Evolutionary conservation across 164 flowering plant genomes (phyloP).

Genomic region (Berberis vulgaris): DNA sequence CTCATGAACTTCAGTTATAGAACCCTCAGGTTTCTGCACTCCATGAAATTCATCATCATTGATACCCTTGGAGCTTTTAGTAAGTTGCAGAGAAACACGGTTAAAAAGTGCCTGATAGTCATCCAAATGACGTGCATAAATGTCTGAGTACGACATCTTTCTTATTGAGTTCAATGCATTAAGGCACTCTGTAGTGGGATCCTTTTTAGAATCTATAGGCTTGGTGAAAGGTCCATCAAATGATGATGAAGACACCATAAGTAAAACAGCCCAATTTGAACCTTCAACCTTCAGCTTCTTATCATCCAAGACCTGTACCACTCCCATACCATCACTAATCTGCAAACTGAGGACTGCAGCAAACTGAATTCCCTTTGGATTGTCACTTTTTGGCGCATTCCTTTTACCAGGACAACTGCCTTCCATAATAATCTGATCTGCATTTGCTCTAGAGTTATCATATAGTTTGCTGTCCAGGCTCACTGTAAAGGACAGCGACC

Average conservation of each 20-base stretch:
- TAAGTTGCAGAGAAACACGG: constrained; percentile 77
- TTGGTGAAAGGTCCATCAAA: constrained; percentile 74
- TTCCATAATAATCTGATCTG: constrained; percentile 59
- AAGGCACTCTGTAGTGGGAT: constrained; percentile 46
- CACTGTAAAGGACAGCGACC: constrained; percentile 62
- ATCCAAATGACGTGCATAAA: constrained; percentile 66
- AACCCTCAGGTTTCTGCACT: constrained; percentile 9
- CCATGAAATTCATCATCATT: constrained; percentile 12
- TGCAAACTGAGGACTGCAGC: constrained; percentile 59
- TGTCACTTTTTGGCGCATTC: constrained; percentile 33
- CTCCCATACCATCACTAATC: constrained; percentile 45
- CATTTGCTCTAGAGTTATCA: constrained; percentile 41
- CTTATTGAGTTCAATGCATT: constrained; percentile 25
- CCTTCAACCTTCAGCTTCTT: constrained; percentile 59
- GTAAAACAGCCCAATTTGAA: constrained; percentile 62
- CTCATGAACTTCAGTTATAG: constrained; percentile 1
- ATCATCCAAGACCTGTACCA: constrained; percentile 37
- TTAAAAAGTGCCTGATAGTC: constrained; percentile 85
- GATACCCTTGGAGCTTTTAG: constrained; percentile 34
- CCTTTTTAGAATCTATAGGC: constrained; percentile 62
- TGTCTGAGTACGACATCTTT: constrained; percentile 50
- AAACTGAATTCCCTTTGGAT: constrained; percentile 71
- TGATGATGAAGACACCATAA: constrained; percentile 66
- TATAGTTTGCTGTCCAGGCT: constrained; percentile 70
- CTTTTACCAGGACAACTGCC: constrained; percentile 73